These are phyloP conservation scores for Thuja plicata DNA, from an alignment of 83 land plant species.

Conservation along the genomic window DNA sequence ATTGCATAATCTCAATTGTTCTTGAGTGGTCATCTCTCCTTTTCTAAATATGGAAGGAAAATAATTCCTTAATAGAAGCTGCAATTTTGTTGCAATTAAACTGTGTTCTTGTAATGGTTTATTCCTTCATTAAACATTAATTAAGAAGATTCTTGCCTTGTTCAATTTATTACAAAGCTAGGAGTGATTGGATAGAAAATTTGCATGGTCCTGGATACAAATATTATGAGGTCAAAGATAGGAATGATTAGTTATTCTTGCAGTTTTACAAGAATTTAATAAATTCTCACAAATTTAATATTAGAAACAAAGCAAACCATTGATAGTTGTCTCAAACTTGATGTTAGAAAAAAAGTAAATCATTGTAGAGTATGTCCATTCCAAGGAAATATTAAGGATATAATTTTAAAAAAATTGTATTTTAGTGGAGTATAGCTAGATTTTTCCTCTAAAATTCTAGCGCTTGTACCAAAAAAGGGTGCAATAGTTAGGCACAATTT, in stretches of 20 bases:
- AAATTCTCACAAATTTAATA: neutral
- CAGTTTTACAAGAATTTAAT: neutral
- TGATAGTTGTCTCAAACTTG: no score
- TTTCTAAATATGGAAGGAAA: neutral
- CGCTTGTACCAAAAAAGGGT: no score
- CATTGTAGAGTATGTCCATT: no score
- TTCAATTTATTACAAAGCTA: neutral
- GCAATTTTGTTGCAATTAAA: neutral
- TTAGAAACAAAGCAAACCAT: no score
- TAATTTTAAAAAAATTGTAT: no score
- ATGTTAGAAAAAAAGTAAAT: no score
- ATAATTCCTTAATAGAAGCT: neutral
- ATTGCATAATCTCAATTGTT: neutral
- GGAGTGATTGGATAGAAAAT: neutral
- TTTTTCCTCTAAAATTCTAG: no score
- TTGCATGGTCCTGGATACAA: neutral
- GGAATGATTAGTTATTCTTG: neutral
- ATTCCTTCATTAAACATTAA: neutral
- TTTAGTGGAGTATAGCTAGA: no score
- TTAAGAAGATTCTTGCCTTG: neutral
- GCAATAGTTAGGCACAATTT: no score
- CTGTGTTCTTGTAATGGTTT: neutral
- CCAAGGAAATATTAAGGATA: no score
- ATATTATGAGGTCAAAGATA: neutral
- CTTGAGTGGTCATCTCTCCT: neutral